Conservation (phyloP, 192 early-diverging fungal species). For the Dissophora globulifera region DNA sequence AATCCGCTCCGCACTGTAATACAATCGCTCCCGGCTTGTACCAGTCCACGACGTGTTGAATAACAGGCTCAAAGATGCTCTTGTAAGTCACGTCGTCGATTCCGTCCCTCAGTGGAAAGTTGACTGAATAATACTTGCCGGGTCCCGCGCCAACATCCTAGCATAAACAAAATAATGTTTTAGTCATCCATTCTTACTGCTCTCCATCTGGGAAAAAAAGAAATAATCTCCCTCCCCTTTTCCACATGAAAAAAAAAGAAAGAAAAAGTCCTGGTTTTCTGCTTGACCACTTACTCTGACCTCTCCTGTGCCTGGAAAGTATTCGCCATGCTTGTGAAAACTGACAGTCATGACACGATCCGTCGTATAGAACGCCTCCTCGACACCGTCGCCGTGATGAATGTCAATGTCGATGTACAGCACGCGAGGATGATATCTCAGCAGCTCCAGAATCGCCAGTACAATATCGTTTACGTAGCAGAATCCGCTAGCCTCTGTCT, state of each 20-base stretch:
- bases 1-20: conserved; percentile 97
- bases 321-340: conserved; percentile 99
- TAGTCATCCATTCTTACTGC: too few species aligned
- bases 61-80: conserved; percentile 87
- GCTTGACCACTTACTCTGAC: conserved; percentile 68
- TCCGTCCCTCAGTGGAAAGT: conserved; percentile 95
- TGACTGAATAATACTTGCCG: conserved; percentile 94
- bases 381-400: conserved; percentile 99
- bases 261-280: not conserved
- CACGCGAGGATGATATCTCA: conserved; percentile 89
- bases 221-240: too few species aligned
- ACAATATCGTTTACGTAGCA: conserved; percentile 99
- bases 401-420: conserved; percentile 99
- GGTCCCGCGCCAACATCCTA: conserved; percentile 91
- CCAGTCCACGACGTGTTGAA: conserved; percentile 87
- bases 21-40: conserved; percentile 93
- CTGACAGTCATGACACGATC: conserved; percentile 99
- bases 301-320: conserved; percentile 98
- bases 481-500: conserved; percentile 95
- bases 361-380: conserved; percentile 99
- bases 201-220: too few species aligned
- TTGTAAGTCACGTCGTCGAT: conserved; percentile 93
- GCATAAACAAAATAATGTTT: not conserved
- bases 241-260: too few species aligned
- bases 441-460: conserved; percentile 88